phyloP scores from a whole-genome alignment of 2,329 filamentous ascomycete genomes.

The Ceratocystiopsis minuta region DNA sequence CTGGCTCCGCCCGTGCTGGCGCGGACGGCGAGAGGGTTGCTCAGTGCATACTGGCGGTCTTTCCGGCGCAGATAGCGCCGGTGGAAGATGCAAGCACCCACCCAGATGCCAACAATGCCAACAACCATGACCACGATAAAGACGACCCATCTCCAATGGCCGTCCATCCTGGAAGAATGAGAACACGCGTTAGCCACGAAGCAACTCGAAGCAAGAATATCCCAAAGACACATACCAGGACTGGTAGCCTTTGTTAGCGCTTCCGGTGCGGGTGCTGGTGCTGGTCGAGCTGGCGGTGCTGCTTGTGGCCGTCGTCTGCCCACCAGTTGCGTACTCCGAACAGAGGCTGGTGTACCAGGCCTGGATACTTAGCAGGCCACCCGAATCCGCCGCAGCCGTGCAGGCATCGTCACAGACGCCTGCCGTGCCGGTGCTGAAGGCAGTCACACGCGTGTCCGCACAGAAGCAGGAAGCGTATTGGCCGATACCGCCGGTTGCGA shows the following conservation, averaged over 20 bases:
- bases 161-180: constrained; percentile 36
- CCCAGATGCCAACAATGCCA: constrained; percentile 47
- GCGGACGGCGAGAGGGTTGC: constrained; percentile 15
- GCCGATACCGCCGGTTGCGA: constrained; percentile 25
- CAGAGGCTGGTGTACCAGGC: constrained; percentile 57
- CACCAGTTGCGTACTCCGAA: constrained; percentile 23
- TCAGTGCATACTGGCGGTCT: constrained; percentile 36
- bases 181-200: neutral
- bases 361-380: constrained; percentile 39
- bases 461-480: constrained; percentile 61
- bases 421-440: constrained; percentile 35
- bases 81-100: constrained; percentile 52
- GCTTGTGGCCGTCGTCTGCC: constrained; percentile 14
- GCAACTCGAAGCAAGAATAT: neutral
- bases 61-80: constrained; percentile 55
- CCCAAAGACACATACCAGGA: neutral
- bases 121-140: constrained; percentile 61
- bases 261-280: neutral
- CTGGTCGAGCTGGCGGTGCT: constrained; percentile 12
- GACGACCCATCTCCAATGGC: constrained; percentile 64
- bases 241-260: constrained; percentile 4
- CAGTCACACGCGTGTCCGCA: constrained; percentile 36
- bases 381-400: constrained; percentile 23
- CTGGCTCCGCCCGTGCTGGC: constrained; percentile 14
- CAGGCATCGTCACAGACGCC: constrained; percentile 48